A percentile compares a stretch with the other conserved stretches of the same genome.
Conservation (phyloP, 2,329 filamentous ascomycete species). For the Cladorrhinum sp. region DNA sequence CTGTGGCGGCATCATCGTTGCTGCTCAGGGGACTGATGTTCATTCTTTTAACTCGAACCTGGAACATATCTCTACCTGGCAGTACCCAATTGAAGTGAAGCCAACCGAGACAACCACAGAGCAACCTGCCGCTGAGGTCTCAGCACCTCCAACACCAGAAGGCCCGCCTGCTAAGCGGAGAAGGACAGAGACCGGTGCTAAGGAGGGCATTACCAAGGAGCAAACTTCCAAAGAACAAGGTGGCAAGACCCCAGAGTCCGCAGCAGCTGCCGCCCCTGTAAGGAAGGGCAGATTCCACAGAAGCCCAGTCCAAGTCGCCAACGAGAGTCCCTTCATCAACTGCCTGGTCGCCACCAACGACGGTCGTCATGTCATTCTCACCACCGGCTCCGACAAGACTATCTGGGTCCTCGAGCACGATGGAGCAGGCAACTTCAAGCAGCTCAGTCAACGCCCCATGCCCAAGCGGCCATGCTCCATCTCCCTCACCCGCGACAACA, state of each 20-base stretch:
- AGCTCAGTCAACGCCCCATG: conserved; percentile 73
- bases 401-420: conserved; percentile 77
- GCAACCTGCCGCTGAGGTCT: conserved; percentile 28
- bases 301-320: conserved; percentile 27
- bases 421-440: conserved; percentile 56
- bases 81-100: conserved; percentile 37
- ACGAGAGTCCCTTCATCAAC: conserved; percentile 63
- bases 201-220: conserved; percentile 22
- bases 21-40: conserved; percentile 70
- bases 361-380: conserved; percentile 67
- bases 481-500: conserved; percentile 63
- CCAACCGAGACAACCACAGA: conserved; percentile 28
- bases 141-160: conserved; percentile 30
- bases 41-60: conserved; percentile 62
- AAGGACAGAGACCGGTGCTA: conserved; percentile 26
- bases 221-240: conserved; percentile 12
- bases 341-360: conserved; percentile 63
- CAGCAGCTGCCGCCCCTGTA: conserved; percentile 30
- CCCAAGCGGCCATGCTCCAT: conserved; percentile 85
- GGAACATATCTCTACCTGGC: conserved; percentile 63
- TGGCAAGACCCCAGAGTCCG: conserved; percentile 32
- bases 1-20: conserved; percentile 61
- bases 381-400: conserved; percentile 89
- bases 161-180: conserved; percentile 31
- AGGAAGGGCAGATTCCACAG: conserved; percentile 7